A percentile compares a stretch with the other conserved stretches of the same genome.
Conservation (phyloP, 805 yeast genomes). For the Blastobotrys peoriensis region DNA sequence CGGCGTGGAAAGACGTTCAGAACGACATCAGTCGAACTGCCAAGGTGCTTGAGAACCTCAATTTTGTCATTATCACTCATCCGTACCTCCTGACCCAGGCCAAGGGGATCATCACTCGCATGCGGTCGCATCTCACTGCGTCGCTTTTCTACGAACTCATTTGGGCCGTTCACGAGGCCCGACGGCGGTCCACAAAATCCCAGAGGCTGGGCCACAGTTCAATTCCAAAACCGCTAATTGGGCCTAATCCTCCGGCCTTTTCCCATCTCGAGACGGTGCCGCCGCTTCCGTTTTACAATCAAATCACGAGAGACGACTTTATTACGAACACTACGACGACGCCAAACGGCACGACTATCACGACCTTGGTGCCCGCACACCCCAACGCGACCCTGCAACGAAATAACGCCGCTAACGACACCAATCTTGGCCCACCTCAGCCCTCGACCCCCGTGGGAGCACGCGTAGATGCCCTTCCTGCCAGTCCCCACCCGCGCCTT, state of each 20-base stretch:
- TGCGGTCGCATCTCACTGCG: constrained; percentile 90
- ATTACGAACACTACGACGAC: constrained; percentile 79
- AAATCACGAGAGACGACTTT: constrained; percentile 83
- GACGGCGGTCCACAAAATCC: constrained; percentile 46
- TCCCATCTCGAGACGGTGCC: constrained; percentile 38
- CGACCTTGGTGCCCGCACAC: constrained; percentile 81
- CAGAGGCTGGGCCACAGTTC: constrained; percentile 11
- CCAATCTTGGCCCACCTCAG: not conserved
- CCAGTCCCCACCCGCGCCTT: no score
- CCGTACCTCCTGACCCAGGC: constrained; percentile 73
- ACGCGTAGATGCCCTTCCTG: not conserved
- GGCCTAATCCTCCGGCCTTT: constrained; percentile 16
- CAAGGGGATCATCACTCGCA: constrained; percentile 72
- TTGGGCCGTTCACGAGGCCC: constrained; percentile 92
- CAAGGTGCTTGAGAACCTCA: constrained; percentile 79
- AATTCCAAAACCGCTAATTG: constrained; percentile 16
- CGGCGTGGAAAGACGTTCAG: constrained; percentile 87
- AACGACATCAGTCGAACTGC: constrained; percentile 91
- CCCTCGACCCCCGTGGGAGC: not conserved
- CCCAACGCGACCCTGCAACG: constrained; percentile 56
- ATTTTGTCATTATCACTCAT: constrained; percentile 78
- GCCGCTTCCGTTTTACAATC: constrained; percentile 86
- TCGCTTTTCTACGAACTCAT: constrained; percentile 87
- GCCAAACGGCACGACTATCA: constrained; percentile 87
- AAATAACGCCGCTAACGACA: constrained; percentile 33